Percentiles rank a stretch among this genome's conserved stretches.
Evolutionary conservation across 1,139 yeast genomes (phyloP).

Genomic region (Meyerozyma sp.): DNA sequence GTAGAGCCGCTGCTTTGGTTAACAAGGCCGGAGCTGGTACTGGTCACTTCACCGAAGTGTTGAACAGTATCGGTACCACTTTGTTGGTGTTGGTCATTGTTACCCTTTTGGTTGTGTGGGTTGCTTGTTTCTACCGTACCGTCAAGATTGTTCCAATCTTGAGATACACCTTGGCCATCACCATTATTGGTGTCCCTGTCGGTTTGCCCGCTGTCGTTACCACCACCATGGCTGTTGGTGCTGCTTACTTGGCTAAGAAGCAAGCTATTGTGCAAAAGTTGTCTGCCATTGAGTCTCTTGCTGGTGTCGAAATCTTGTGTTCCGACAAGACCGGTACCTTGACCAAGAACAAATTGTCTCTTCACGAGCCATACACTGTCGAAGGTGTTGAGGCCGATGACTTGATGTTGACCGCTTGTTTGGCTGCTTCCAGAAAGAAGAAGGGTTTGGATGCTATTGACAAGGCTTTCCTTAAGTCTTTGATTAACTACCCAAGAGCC

Average conservation of each 20-base stretch:
- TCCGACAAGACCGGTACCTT: slow-evolving; percentile 99
- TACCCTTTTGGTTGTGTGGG: slow-evolving; percentile 88
- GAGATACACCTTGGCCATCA: slow-evolving; percentile 92
- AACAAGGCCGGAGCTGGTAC: slow-evolving; percentile 91
- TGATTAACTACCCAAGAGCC: slow-evolving; percentile 84
- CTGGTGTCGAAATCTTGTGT: slow-evolving; percentile 98
- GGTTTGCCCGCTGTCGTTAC: slow-evolving; percentile 99
- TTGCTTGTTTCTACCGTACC: slow-evolving; percentile 93
- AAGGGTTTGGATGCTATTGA: slow-evolving; percentile 98
- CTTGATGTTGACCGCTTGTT: slow-evolving; percentile 95
- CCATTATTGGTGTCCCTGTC: slow-evolving; percentile 99
- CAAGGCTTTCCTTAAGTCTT: slow-evolving; percentile 93
- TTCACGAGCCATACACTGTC: slow-evolving; percentile 98
- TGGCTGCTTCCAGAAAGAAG: slow-evolving; percentile 98
- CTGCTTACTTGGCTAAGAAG: slow-evolving; percentile 97
- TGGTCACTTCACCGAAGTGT: slow-evolving; percentile 97
- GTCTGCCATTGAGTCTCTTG: slow-evolving; percentile 96
- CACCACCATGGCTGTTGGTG: slow-evolving; percentile 99
- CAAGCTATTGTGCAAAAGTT: slow-evolving; percentile 98
- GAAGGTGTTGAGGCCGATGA: slow-evolving; percentile 98
- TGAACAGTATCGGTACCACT: slow-evolving; percentile 95
- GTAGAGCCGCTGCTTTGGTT: slow-evolving; percentile 95
- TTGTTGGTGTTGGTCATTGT: slow-evolving; percentile 84
- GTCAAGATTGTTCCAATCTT: slow-evolving; percentile 83
- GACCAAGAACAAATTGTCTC: slow-evolving; percentile 94